These are phyloP conservation scores for Conoideocrella luteorostrata DNA, from an alignment of 2,329 filamentous ascomycete species.

Conservation along the genomic window DNA sequence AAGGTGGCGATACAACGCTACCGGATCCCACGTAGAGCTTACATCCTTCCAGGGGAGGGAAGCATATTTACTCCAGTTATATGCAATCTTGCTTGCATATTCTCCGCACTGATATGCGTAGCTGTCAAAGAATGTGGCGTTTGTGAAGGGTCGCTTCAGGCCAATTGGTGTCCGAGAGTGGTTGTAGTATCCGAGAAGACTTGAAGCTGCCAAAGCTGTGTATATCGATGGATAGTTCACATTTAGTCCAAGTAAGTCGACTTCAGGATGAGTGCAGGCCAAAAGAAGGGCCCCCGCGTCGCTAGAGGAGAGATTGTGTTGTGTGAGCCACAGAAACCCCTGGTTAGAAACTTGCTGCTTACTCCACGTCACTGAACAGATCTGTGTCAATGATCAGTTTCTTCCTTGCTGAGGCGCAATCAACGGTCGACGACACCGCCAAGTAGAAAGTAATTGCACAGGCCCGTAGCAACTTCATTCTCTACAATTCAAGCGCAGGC, in stretches of 20 bases:
- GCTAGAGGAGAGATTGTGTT: too few relatives aligned
- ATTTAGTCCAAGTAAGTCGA: slow-evolving; percentile 34
- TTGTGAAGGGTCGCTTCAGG: slow-evolving; percentile 30
- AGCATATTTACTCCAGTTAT: slow-evolving; percentile 26
- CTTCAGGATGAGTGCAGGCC: slow-evolving; percentile 28
- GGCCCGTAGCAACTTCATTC: too few relatives aligned
- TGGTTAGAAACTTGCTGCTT: too few relatives aligned
- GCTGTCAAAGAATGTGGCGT: slow-evolving; percentile 37
- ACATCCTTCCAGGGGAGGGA: slow-evolving; percentile 24
- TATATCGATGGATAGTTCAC: slow-evolving; percentile 35
- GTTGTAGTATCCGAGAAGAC: slow-evolving; percentile 35
- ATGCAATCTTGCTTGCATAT: slow-evolving; percentile 39
- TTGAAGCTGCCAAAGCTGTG: slow-evolving; percentile 33
- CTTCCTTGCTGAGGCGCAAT: too few relatives aligned
- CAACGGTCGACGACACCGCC: too few relatives aligned
- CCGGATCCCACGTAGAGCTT: slow-evolving; percentile 31
- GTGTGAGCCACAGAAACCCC: too few relatives aligned
- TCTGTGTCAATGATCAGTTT: slow-evolving; percentile 39
- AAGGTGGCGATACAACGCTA: slow-evolving; percentile 37
- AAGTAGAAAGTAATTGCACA: too few relatives aligned
- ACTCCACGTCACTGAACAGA: slow-evolving; percentile 41
- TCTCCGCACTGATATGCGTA: slow-evolving; percentile 33
- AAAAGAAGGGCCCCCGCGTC: slow-evolving; percentile 36
- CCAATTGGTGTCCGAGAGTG: slow-evolving; percentile 30
- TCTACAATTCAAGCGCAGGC: too few relatives aligned